Conservation (phyloP, 176 grass and related monocot genomes). For the Phyllostachys edulis region DNA sequence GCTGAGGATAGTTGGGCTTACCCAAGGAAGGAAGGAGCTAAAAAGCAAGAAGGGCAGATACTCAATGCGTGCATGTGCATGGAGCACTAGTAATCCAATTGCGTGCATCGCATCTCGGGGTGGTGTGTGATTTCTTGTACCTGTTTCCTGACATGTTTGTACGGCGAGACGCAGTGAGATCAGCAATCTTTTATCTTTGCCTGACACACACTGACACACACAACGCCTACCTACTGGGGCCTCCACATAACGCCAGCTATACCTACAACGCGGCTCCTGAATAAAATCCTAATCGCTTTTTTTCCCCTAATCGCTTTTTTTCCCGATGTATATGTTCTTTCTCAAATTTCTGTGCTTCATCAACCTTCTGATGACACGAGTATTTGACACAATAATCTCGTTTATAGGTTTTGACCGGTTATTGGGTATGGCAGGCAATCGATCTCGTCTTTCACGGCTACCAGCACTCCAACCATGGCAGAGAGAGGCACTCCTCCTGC, state of each 20-base stretch:
- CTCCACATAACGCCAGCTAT: not conserved
- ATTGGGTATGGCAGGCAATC: constrained; percentile 86
- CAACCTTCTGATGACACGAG: too few relatives aligned
- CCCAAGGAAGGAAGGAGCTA: too few relatives aligned
- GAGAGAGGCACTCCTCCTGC: constrained; percentile 77
- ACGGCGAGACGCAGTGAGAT: not conserved
- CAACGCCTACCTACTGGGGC: too few relatives aligned
- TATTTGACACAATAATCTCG: not conserved
- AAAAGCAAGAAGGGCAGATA: too few relatives aligned
- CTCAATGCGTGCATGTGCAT: too few relatives aligned
- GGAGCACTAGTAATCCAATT: not conserved
- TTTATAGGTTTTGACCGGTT: constrained; percentile 47
- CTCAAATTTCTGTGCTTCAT: too few relatives aligned
- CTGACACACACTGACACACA: too few relatives aligned
- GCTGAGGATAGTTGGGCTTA: too few relatives aligned
- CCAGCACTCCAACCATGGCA: constrained; percentile 72
- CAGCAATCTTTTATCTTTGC: not conserved
- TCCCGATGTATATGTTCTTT: too few relatives aligned
- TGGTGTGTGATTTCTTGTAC: not conserved
- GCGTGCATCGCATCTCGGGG: too few relatives aligned
- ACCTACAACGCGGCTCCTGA: not conserved
- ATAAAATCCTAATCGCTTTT: too few relatives aligned
- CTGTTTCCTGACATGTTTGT: not conserved
- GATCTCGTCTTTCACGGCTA: constrained; percentile 90
- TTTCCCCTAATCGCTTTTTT: too few relatives aligned